A percentile compares a stretch with the other conserved stretches of the same genome.
These are phyloP conservation scores for Nyssa sinensis DNA, from an alignment of 148 eudicot species.

Conservation along the genomic window DNA sequence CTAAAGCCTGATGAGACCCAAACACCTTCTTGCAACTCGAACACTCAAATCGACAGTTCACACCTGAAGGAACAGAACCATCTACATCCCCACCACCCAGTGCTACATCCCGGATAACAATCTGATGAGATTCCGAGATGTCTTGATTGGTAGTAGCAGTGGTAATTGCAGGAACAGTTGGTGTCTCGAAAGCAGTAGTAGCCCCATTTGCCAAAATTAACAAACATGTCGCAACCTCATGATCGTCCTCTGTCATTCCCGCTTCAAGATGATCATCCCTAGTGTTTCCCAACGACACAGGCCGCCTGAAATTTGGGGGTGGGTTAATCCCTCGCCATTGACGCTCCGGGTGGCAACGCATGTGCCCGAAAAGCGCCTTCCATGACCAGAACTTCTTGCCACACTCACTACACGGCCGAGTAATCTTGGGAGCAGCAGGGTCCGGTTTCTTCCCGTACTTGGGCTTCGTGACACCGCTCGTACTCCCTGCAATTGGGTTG, in stretches of 20 bases:
- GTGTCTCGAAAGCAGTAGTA: conserved; percentile 10
- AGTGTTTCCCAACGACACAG: too few species aligned
- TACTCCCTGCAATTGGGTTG: conserved; percentile 9
- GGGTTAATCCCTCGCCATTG: conserved; percentile 97
- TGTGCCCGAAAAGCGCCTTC: conserved; percentile 93
- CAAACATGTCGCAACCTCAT: conserved; percentile 57
- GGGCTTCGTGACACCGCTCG: too few species aligned
- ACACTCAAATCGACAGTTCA: conserved; percentile 46
- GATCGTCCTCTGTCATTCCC: conserved; percentile 43
- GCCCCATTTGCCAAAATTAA: conserved; percentile 53
- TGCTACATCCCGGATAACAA: conserved; percentile 7
- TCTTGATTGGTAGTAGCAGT: background rate
- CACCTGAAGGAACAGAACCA: background rate
- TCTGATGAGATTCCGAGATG: background rate
- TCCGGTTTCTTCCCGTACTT: conserved; percentile 45
- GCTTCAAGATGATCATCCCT: background rate
- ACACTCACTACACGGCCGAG: conserved; percentile 78
- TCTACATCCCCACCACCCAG: background rate
- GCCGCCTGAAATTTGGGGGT: conserved; percentile 46
- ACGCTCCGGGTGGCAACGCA: conserved; percentile 97
- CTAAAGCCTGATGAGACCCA: conserved; percentile 80
- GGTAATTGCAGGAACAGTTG: background rate
- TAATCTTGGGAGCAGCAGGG: conserved; percentile 71
- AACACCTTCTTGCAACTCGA: conserved; percentile 86
- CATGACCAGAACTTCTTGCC: conserved; percentile 81